Base-by-base conservation (phyloP, 768 basidiomycete species). In the Kwoniella sp. region DNA sequence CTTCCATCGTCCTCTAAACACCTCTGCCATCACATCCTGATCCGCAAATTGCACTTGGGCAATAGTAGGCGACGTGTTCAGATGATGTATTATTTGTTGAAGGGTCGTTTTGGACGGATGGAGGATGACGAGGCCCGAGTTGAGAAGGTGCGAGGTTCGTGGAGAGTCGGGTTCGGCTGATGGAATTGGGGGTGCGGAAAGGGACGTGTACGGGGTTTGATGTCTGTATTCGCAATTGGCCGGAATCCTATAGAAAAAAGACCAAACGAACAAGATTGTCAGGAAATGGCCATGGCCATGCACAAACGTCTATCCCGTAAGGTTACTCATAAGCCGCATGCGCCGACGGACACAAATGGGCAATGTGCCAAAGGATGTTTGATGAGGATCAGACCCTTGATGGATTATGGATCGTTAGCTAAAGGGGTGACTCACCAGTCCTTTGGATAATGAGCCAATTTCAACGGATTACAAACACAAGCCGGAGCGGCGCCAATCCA, bases 381-480 rank as follows among this genome's bases (percentile, higher is more conserved):
- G 17, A 47, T 19, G 46, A 22, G 19, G 9, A 40, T 40, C 19
- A 9, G 19, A 9, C 37, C 17, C 19, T 47, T 47, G 46, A 47
- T 47, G 19, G 37, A 19, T n/a, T n/a, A 40, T 9, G 19, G 37
- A 40, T 40, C 37, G n/a, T n/a, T n/a, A n/a, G n/a, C n/a, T n/a
- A n/a, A n/a, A n/a, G n/a, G n/a, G 30, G 21, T 52, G 15, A 70
- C 82, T 77, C 55, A 84, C 96, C 95, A 99, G 76, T 96, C 92
- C 2, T 80, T 71, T 8, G 95, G 95, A 80, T 99, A 99, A 78
- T 94, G 91, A 1, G 83, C 65, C 21, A 95, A 77, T 74, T 86
- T 88, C 40, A 87, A 85, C 7, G 94, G 95, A 80, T 99, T 99
- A 82, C 95, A 99, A 2, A 92, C 88, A 74, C 95, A 99, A 15